Base-by-base conservation (phyloP, 352 stramenopile genomes). In the Blastocystis sp. region DNA sequence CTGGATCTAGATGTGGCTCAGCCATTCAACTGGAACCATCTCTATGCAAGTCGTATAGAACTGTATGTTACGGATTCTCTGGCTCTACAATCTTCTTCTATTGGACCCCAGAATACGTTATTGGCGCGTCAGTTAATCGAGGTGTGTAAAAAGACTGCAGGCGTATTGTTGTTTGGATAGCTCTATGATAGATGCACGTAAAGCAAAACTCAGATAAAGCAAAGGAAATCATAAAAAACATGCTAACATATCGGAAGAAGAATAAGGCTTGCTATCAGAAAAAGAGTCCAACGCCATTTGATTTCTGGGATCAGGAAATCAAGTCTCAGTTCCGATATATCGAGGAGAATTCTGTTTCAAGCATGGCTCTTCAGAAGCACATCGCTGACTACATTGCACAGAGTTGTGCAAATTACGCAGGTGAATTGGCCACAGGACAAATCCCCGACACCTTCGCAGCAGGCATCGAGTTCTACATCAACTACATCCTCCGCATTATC, bases 401-500 rank as follows among this genome's bases (percentile, higher is more conserved):
- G 56, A 34, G 73, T 4, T 69, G 34, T 26, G 7, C n/a, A 29
- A 84, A 66, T 37, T 84, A 66, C 50, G 43, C 26, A 9, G 47
- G 37, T 18, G 73, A 84, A 6, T 43, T 84, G 34, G 18, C 55
- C 11, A 43, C 23, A 23, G 73, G 73, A 9, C 59, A 15, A 20
- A 45, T 84, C 47, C 73, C 73, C 11, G 73, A 84, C 4, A 84
- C 34, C 13, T 29, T 84, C 20, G 53, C 53, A n/a, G 23, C 53
- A 8, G 73, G 73, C 15, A 84, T 84, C 5, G 43, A 84, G 50
- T 84, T 84, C 29, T 84, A 84, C 53, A 11, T 84, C 8, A 84
- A 84, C 56, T 84, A 84, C 53, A 69, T 84, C 23, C 53, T 84
- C 23, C 73, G 47, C 56, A 41, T 84, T 18, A 84, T 84, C 29